These are phyloP conservation scores for Acanthamoeba divionensis DNA, from an alignment of 208 protist species.

Conservation along the genomic window DNA sequence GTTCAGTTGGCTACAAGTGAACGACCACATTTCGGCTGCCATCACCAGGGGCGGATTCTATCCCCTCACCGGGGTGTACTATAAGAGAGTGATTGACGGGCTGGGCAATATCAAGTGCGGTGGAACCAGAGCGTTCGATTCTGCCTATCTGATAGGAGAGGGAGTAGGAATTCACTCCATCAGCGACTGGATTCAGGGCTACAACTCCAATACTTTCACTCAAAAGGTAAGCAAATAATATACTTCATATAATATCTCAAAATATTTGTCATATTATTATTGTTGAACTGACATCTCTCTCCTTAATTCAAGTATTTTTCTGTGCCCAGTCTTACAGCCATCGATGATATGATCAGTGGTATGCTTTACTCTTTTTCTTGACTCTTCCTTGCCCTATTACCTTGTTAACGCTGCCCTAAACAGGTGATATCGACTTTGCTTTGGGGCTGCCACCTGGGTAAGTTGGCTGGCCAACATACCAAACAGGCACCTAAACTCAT, in stretches of 20 bases:
- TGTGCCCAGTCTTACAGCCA: not conserved
- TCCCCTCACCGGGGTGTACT: not conserved
- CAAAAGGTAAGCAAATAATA: not conserved
- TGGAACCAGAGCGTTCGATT: not conserved
- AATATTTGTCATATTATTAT: no score
- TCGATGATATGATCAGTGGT: not conserved
- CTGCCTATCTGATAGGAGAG: conserved; percentile 6
- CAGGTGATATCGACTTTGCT: conserved; percentile 28
- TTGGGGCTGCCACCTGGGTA: conserved; percentile 17
- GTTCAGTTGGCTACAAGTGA: conserved; percentile 41
- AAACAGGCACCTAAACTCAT: not conserved
- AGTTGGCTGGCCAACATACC: not conserved
- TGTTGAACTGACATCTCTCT: no score
- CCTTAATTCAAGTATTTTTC: not conserved
- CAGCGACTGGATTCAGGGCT: conserved; percentile 44
- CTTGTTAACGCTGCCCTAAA: no score
- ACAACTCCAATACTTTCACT: conserved; percentile 15
- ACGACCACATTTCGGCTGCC: conserved; percentile 10
- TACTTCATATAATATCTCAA: no score
- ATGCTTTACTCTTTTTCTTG: no score
- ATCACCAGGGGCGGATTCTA: not conserved
- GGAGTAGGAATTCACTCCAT: not conserved
- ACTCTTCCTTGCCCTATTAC: no score
- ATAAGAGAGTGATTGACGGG: conserved; percentile 11
- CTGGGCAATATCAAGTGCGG: conserved; percentile 20